phyloP scores from a whole-genome alignment of 352 stramenopile genomes.

The Globisporangium paroecandrum region DNA sequence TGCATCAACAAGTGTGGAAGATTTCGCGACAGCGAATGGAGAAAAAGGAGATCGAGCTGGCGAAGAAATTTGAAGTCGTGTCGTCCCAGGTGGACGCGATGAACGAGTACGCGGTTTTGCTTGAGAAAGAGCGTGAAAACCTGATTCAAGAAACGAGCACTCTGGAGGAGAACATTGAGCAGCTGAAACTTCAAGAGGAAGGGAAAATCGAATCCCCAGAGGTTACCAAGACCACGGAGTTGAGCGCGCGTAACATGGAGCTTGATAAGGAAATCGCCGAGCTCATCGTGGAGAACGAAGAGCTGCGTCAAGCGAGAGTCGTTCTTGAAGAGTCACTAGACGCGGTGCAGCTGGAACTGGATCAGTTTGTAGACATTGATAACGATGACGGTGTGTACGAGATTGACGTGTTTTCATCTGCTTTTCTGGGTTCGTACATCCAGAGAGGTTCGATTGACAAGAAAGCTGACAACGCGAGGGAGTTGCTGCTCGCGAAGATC shows the following conservation, averaged over 20 bases:
- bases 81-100: constrained; percentile 42
- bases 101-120: constrained; percentile 33
- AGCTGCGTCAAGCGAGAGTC: constrained; percentile 42
- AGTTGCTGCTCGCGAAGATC: constrained; percentile 58
- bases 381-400: constrained; percentile 36
- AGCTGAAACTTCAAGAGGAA: constrained; percentile 52
- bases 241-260: constrained; percentile 44
- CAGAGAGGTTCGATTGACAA: constrained; percentile 63
- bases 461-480: constrained; percentile 50
- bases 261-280: constrained; percentile 74
- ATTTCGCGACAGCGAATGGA: constrained; percentile 50
- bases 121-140: constrained; percentile 61
- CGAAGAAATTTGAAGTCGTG: constrained; percentile 59
- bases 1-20: constrained; percentile 77
- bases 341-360: constrained; percentile 55
- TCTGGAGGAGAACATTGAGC: constrained; percentile 54
- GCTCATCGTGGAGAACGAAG: constrained; percentile 69
- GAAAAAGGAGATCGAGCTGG: constrained; percentile 42
- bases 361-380: constrained; percentile 62
- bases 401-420: constrained; percentile 68
- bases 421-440: constrained; percentile 60
- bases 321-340: constrained; percentile 61
- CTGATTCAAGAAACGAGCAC: constrained; percentile 51
- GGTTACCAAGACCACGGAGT: constrained; percentile 49
- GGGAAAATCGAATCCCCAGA: constrained; percentile 65